Evolutionary conservation across 2,329 filamentous ascomycete genomes (phyloP).

Genomic region (Gremmenia infestans): DNA sequence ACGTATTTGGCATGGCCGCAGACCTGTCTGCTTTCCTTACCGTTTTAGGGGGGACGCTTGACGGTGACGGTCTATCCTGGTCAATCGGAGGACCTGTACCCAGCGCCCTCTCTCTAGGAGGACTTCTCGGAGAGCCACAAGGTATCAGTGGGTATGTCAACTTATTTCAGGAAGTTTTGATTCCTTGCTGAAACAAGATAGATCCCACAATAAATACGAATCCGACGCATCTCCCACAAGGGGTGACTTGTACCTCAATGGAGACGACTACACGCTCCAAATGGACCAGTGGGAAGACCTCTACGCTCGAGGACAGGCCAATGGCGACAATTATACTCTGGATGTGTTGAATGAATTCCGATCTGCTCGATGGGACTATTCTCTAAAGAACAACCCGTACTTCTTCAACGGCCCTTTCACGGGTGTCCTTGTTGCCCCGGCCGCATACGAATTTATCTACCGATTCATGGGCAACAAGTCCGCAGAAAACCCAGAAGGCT

Average conservation of each 20-base stretch:
- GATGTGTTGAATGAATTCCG: slow-evolving; percentile 45
- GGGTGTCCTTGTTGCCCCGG: slow-evolving; percentile 18
- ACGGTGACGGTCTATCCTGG: slow-evolving; percentile 46
- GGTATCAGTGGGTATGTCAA: slow-evolving; percentile 27
- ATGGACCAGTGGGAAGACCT: background rate
- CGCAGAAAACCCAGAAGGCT: slow-evolving; percentile 28
- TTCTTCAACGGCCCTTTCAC: slow-evolving; percentile 44
- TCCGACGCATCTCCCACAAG: slow-evolving; percentile 48
- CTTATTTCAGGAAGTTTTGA: background rate
- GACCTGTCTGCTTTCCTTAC: slow-evolving; percentile 37
- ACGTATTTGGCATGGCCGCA: slow-evolving; percentile 41
- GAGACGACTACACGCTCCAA: slow-evolving; percentile 4
- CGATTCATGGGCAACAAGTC: slow-evolving; percentile 26
- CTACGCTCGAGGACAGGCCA: slow-evolving; percentile 20
- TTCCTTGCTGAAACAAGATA: slow-evolving; percentile 29
- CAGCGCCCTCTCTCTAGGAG: slow-evolving; percentile 24
- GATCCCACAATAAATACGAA: slow-evolving; percentile 53
- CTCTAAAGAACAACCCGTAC: slow-evolving; percentile 45
- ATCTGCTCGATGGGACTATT: slow-evolving; percentile 41
- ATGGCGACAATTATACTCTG: slow-evolving; percentile 44
- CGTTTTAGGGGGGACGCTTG: slow-evolving; percentile 41
- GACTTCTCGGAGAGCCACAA: slow-evolving; percentile 36
- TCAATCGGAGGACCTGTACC: slow-evolving; percentile 45
- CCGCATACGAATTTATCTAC: slow-evolving; percentile 23
- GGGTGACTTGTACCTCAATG: slow-evolving; percentile 44